These are phyloP conservation scores for Puccinia coronata DNA, from an alignment of 1,284 basidiomycete genomes.

Conservation along the genomic window DNA sequence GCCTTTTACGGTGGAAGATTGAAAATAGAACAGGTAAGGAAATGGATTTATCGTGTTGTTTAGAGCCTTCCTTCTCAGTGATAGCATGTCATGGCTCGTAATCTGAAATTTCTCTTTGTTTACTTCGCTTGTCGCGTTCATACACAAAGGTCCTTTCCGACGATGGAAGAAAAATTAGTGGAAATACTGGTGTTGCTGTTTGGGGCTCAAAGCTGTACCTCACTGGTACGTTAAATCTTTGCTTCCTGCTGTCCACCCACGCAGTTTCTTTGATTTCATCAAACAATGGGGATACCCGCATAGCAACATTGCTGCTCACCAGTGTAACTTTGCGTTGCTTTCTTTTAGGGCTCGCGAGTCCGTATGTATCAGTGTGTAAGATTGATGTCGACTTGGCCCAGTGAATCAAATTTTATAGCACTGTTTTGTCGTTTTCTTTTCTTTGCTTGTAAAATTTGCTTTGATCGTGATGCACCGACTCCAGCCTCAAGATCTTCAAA, in stretches of 20 bases:
- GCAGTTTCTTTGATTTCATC: neutral
- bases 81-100: neutral
- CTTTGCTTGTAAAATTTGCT: slow-evolving; percentile 4
- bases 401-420: neutral
- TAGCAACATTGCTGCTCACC: neutral
- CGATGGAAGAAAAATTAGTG: slow-evolving; percentile 38
- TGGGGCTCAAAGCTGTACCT: slow-evolving; percentile 24
- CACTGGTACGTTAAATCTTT: slow-evolving; percentile 12
- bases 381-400: slow-evolving; percentile 20
- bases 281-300: neutral
- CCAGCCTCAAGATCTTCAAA: neutral
- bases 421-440: neutral
- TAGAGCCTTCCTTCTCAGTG: neutral
- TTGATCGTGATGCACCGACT: neutral
- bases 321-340: neutral
- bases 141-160: slow-evolving; percentile 31
- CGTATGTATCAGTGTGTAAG: slow-evolving; percentile 32
- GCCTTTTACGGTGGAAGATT: slow-evolving; percentile 44
- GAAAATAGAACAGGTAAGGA: slow-evolving; percentile 33
- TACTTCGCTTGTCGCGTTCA: neutral
- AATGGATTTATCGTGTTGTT: neutral
- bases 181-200: slow-evolving; percentile 34
- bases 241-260: neutral
- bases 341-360: slow-evolving; percentile 13
- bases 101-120: neutral